Base-by-base conservation (phyloP, 768 basidiomycete species). In the Tubosaeta brunneosetosa region DNA sequence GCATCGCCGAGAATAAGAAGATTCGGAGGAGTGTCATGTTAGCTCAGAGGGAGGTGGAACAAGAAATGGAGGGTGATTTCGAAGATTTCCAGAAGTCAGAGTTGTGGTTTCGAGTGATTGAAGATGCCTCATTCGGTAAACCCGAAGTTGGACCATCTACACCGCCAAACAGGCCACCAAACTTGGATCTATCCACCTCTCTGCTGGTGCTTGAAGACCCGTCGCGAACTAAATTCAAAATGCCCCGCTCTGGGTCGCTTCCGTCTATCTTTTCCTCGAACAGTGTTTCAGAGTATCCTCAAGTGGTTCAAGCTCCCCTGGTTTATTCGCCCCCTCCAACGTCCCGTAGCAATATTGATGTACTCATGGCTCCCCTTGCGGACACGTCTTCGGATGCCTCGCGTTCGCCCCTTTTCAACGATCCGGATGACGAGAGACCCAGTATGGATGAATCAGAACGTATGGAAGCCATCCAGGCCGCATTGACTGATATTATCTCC, bases 391-490 rank as follows among this genome's bases (percentile, higher is more conserved):
- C 79, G 1, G 77, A 82, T 25, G 70, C 77, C n/a, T 69, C 81
- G 2, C 77, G 90, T 42, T 83, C 86, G 0, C 89, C 89, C 8
- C 74, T 94, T 19, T 94, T 94, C 56, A 82, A 86, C 58, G 88
- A 91, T 60, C 84, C 87, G 1, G 85, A 88, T 55, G 87, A 91
- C 53, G 65, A 58, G 3, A 65, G 61, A 52, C 70, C 55, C 54
- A 80, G 76, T 53, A 73, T 72, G 56, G 83, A 81, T 44, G 87
- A 95, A 67, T 81, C 87, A 47, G 79, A 87, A 59, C 78, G 92
- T 36, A 97, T 98, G 83, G 92, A 94, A 61, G 94, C 95, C 3
- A 97, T 98, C 17, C 93, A 94, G 61, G 94, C 94, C 8, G 97
- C 97, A 4, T 74, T 99, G 56, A 94, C 91, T 10, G 91, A 95